phyloP scores from a whole-genome alignment of 1,284 basidiomycete genomes.

The Takashimella koratensis region DNA sequence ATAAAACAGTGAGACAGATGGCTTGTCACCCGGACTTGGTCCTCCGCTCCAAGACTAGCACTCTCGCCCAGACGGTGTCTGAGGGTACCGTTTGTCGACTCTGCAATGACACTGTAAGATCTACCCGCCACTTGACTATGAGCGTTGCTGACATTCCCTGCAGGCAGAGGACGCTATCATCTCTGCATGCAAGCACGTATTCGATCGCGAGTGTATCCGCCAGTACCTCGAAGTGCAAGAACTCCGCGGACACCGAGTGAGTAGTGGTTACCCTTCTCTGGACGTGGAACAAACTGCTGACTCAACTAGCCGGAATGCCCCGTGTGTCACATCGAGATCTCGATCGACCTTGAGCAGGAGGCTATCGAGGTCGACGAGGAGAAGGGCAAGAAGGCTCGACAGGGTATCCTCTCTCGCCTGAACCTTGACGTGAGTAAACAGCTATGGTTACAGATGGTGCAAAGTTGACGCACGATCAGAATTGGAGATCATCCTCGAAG shows the following conservation, averaged over 20 bases:
- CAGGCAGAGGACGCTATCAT: slow-evolving; percentile 88
- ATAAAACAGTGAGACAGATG: slow-evolving; percentile 76
- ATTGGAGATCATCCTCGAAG: slow-evolving; percentile 93
- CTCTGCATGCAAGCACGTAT: slow-evolving; percentile 66
- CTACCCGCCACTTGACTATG: not conserved
- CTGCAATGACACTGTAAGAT: slow-evolving; percentile 80
- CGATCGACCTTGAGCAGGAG: slow-evolving; percentile 91
- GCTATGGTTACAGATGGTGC: not conserved
- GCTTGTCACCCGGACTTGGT: slow-evolving; percentile 90
- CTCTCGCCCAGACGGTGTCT: slow-evolving; percentile 59
- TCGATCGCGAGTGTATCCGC: slow-evolving; percentile 89
- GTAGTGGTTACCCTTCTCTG: slow-evolving; percentile 24
- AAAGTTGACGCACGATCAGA: too few relatives aligned
- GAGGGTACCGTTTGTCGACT: slow-evolving; percentile 81
- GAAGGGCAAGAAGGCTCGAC: slow-evolving; percentile 59
- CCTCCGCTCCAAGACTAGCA: slow-evolving; percentile 68
- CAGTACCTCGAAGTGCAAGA: slow-evolving; percentile 72
- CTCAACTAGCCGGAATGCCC: slow-evolving; percentile 77
- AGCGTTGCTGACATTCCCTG: not conserved
- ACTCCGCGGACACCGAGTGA: slow-evolving; percentile 65
- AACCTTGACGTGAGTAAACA: slow-evolving; percentile 62
- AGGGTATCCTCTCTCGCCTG: slow-evolving; percentile 89
- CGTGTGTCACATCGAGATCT: slow-evolving; percentile 87
- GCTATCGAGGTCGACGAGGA: slow-evolving; percentile 61
- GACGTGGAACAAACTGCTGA: not conserved